phyloP scores from a whole-genome alignment of 2,329 filamentous ascomycete species.

The Byssothecium circinans region DNA sequence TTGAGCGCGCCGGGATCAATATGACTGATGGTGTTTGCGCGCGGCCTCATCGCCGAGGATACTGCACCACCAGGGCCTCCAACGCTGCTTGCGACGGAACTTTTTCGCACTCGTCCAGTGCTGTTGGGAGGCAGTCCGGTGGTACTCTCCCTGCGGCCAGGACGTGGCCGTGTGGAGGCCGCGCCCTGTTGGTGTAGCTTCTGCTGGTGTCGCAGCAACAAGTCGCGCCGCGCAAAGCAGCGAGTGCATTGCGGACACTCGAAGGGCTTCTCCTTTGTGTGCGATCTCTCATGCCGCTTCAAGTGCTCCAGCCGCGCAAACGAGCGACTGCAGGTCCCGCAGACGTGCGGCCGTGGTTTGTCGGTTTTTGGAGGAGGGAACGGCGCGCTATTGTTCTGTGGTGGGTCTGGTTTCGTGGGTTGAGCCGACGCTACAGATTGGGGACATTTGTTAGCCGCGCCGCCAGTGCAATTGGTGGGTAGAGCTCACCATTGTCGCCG shows the following conservation, averaged over 20 bases:
- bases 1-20: constrained; percentile 75
- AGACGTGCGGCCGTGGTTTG: constrained; percentile 94
- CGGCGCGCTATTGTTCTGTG: constrained; percentile 33
- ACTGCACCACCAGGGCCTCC: constrained; percentile 53
- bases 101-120: constrained; percentile 81
- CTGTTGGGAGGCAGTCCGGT: constrained; percentile 70
- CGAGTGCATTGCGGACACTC: constrained; percentile 92
- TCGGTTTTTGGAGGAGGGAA: constrained; percentile 92
- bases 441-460: constrained; percentile 20
- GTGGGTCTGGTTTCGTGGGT: constrained; percentile 34
- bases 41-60: constrained; percentile 71
- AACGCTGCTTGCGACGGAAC: constrained; percentile 72
- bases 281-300: constrained; percentile 96
- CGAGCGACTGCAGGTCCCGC: constrained; percentile 84
- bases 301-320: constrained; percentile 95
- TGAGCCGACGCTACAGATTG: constrained; percentile 31
- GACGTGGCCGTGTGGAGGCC: constrained; percentile 81
- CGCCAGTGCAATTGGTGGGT: neutral
- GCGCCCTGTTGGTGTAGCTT: constrained; percentile 95
- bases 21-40: constrained; percentile 96
- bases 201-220: constrained; percentile 93
- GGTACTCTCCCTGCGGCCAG: constrained; percentile 80
- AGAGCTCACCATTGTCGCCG: constrained; percentile 37
- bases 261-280: constrained; percentile 98
- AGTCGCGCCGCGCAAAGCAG: constrained; percentile 91